Conservation (phyloP, 1,284 basidiomycete species). For the Sphagnurus paluster region DNA sequence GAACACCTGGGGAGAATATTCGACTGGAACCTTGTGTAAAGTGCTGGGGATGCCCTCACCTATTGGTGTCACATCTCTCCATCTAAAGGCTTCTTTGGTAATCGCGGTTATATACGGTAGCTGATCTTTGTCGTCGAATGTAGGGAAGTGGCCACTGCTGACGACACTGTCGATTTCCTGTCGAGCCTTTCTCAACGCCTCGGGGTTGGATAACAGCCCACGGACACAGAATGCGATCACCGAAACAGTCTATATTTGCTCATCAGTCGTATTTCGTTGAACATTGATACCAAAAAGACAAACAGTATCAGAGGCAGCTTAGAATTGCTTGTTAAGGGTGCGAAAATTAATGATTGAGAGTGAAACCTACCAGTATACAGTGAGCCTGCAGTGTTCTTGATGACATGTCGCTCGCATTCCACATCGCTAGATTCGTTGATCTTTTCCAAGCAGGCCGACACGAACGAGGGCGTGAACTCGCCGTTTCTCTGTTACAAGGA, state of each 20-base stretch:
- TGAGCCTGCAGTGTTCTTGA: constrained; percentile 21
- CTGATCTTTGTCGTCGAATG: constrained; percentile 34
- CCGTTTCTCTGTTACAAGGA: constrained; percentile 13
- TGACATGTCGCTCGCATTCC: constrained; percentile 19
- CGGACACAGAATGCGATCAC: constrained; percentile 28
- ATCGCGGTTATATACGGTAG: constrained; percentile 33
- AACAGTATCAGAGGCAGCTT: constrained; percentile 17
- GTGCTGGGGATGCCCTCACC: constrained; percentile 5
- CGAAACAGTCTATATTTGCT: constrained; percentile 23
- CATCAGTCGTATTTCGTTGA: background rate
- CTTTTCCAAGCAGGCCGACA: constrained; percentile 14
- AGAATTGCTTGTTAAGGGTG: background rate
- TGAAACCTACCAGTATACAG: constrained; percentile 23
- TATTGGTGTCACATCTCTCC: constrained; percentile 16
- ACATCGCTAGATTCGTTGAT: constrained; percentile 16
- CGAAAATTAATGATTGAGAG: background rate
- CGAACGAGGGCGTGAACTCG: constrained; percentile 16
- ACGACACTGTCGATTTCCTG: constrained; percentile 28
- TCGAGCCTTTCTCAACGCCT: constrained; percentile 37
- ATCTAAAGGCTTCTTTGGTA: constrained; percentile 31
- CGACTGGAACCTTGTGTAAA: background rate
- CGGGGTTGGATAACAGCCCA: constrained; percentile 32
- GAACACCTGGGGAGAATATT: constrained; percentile 18
- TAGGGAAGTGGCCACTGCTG: constrained; percentile 36
- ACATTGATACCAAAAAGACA: background rate